A percentile compares a stretch with the other conserved stretches of the same genome.
Conservation (phyloP, 768 basidiomycete species). For the Mycena olivaceomarginata region DNA sequence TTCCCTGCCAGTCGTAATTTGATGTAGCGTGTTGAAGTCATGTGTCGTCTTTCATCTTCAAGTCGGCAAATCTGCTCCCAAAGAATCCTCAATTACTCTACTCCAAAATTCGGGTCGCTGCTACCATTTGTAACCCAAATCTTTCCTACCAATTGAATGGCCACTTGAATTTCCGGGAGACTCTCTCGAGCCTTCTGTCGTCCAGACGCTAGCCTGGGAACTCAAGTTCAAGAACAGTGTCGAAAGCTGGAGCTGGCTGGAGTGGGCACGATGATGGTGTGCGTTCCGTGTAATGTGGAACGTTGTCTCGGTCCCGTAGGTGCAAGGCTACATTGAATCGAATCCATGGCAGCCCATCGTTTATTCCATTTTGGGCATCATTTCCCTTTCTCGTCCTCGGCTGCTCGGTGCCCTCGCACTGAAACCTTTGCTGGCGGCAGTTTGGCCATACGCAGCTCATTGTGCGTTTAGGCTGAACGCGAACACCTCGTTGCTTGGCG, state of each 20-base stretch:
- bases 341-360: neutral
- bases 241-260: neutral
- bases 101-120: neutral
- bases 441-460: neutral
- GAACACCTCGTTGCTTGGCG: slow-evolving; percentile 14
- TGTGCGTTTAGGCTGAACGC: slow-evolving; percentile 4
- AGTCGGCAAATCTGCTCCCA: too few species aligned
- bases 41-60: too few species aligned
- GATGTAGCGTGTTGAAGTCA: too few species aligned
- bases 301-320: slow-evolving; percentile 15
- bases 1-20: too few species aligned
- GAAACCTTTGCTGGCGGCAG: neutral
- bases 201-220: neutral
- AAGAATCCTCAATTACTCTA: neutral
- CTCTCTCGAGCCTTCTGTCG: neutral
- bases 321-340: slow-evolving; percentile 19
- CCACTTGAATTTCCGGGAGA: neutral
- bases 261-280: slow-evolving; percentile 24
- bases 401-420: neutral
- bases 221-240: neutral
- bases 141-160: neutral
- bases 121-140: neutral
- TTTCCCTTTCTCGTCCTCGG: slow-evolving; percentile 29
- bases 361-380: neutral
- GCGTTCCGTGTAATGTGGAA: slow-evolving; percentile 19